A percentile compares a stretch with the other conserved stretches of the same genome.
phyloP scores from a whole-genome alignment of 768 basidiomycete species.

The Leccinum arenicola region DNA sequence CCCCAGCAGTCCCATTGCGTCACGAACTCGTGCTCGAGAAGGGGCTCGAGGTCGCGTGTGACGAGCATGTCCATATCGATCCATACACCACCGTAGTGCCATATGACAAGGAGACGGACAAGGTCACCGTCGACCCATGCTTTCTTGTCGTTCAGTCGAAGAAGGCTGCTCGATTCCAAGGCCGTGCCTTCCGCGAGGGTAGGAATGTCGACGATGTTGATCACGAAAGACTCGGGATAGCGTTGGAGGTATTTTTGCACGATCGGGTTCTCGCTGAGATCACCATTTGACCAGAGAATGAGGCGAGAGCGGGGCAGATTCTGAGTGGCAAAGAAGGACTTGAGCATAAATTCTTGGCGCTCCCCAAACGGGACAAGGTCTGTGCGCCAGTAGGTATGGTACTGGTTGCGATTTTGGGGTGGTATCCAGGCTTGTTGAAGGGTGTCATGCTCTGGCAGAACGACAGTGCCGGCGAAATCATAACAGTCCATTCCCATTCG shows the following conservation, averaged over 20 bases:
- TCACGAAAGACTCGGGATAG: constrained; percentile 69
- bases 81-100: constrained; percentile 92
- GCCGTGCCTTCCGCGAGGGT: constrained; percentile 72
- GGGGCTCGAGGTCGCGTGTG: constrained; percentile 79
- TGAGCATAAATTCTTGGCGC: constrained; percentile 87
- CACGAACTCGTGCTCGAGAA: constrained; percentile 92
- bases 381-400: constrained; percentile 92
- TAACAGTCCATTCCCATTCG: constrained; percentile 87
- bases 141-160: constrained; percentile 65
- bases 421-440: constrained; percentile 20
- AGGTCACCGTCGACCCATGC: constrained; percentile 97
- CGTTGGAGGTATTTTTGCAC: constrained; percentile 56
- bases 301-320: constrained; percentile 61
- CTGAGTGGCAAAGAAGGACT: constrained; percentile 93
- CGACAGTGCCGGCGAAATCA: constrained; percentile 83
- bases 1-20: constrained; percentile 99
- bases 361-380: constrained; percentile 78
- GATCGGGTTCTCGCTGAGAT: constrained; percentile 53
- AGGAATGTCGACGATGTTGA: constrained; percentile 66
- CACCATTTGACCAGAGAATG: constrained; percentile 91
- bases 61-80: constrained; percentile 96
- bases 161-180: constrained; percentile 58
- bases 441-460: constrained; percentile 17
- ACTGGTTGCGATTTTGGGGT: constrained; percentile 54
- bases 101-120: constrained; percentile 80